Evolutionary conservation across 495 filamentous ascomycete genomes (phyloP).

Genomic region (Cercophora sp.): DNA sequence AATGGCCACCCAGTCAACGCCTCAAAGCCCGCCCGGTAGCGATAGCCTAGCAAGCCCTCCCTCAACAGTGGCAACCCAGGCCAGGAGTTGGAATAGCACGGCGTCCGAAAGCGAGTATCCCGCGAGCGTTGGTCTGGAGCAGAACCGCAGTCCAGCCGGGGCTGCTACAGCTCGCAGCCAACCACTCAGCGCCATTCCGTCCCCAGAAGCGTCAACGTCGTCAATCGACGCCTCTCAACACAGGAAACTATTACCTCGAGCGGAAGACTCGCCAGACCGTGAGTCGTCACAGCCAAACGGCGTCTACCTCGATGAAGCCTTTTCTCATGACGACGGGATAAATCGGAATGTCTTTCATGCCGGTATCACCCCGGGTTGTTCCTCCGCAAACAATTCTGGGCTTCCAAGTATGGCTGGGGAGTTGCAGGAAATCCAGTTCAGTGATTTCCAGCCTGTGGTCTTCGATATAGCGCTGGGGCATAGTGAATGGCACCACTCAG

Average conservation of each 20-base stretch:
- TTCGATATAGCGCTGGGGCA: not conserved
- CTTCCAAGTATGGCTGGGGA: not conserved
- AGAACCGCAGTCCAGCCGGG: not conserved
- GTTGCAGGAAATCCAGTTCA: not conserved
- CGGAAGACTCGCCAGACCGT: too few relatives aligned
- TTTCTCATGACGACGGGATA: not conserved
- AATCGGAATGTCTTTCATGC: not conserved
- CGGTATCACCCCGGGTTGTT: not conserved
- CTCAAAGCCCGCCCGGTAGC: too few relatives aligned
- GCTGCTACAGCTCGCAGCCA: not conserved
- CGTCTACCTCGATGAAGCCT: not conserved
- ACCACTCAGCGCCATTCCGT: not conserved
- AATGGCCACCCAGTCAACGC: not conserved
- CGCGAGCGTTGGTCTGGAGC: not conserved
- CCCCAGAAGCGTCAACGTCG: not conserved
- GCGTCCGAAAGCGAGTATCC: not conserved
- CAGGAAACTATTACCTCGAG: too few relatives aligned
- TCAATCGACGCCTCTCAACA: not conserved
- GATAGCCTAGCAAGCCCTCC: not conserved
- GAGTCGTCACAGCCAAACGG: not conserved
- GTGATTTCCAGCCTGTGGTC: not conserved
- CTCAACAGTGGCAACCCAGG: not conserved
- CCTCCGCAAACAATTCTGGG: not conserved
- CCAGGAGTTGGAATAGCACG: not conserved
- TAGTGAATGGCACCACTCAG: constrained; percentile 16